These are phyloP conservation scores for Handroanthus guayacan DNA, from an alignment of 257 asterid species.

Conservation along the genomic window DNA sequence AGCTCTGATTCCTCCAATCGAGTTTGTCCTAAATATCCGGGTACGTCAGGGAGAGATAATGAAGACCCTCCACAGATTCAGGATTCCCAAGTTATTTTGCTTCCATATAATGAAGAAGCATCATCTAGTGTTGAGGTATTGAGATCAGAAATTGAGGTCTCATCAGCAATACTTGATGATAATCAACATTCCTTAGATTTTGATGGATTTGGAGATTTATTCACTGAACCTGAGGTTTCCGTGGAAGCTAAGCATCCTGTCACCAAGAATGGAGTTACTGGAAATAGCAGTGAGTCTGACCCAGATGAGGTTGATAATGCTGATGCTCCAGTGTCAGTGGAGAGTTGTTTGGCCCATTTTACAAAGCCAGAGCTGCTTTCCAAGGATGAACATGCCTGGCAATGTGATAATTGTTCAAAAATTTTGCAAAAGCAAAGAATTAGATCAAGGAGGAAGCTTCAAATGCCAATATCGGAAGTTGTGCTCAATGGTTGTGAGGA, in stretches of 20 bases:
- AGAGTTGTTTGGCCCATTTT: constrained; percentile 82
- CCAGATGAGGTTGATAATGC: constrained; percentile 87
- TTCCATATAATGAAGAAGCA: constrained; percentile 59
- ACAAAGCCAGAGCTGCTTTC: constrained; percentile 78
- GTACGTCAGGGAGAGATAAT: constrained; percentile 47
- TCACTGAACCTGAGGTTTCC: constrained; percentile 76
- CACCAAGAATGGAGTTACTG: constrained; percentile 48
- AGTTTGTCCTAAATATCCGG: constrained; percentile 42
- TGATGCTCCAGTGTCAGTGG: constrained; percentile 83
- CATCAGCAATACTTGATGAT: constrained; percentile 44
- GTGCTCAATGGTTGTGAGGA: constrained; percentile 41
- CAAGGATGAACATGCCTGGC: constrained; percentile 94
- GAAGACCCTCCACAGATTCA: constrained; percentile 53
- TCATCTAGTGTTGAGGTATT: constrained; percentile 40
- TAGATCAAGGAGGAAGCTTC: constrained; percentile 45
- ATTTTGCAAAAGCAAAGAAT: constrained; percentile 53
- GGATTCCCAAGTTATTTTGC: constrained; percentile 56
- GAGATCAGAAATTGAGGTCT: constrained; percentile 43
- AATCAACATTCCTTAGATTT: constrained; percentile 60
- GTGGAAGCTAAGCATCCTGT: constrained; percentile 38
- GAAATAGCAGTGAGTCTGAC: constrained; percentile 78
- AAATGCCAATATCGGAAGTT: constrained; percentile 34
- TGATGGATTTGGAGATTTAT: constrained; percentile 79
- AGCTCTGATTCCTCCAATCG: constrained; percentile 47
- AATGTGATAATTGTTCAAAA: constrained; percentile 91